A percentile compares a stretch with the other conserved stretches of the same genome.
Conservation (phyloP, 2,329 filamentous ascomycete genomes). For the Aureobasidium lini region DNA sequence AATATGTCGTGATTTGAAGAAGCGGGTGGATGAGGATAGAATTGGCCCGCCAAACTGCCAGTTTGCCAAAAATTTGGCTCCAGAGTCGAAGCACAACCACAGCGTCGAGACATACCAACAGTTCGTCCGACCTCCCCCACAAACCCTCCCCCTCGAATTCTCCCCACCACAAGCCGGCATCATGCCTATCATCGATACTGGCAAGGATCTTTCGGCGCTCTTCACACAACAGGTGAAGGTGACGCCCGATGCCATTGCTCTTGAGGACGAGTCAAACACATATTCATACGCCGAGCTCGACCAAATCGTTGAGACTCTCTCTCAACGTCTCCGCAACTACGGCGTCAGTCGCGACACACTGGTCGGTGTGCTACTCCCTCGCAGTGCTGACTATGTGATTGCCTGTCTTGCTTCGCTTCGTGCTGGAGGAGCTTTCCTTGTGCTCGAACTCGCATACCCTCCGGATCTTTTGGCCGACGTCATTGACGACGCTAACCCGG, state of each 20-base stretch:
- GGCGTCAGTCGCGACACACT: conserved; percentile 66
- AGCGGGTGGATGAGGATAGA: conserved; percentile 6
- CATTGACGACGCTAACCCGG: conserved; percentile 65
- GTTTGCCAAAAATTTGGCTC: conserved; percentile 11
- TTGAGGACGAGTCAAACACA: conserved; percentile 60
- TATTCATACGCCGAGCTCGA: conserved; percentile 71
- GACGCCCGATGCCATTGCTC: conserved; percentile 61
- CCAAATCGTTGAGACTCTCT: conserved; percentile 56
- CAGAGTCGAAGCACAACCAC: neutral
- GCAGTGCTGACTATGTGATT: conserved; percentile 72
- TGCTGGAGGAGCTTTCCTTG: conserved; percentile 71
- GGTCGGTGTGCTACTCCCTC: conserved; percentile 67
- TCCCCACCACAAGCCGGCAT: conserved; percentile 17
- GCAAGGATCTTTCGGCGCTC: conserved; percentile 64
- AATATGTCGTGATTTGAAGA: conserved; percentile 6
- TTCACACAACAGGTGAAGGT: conserved; percentile 61
- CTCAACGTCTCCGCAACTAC: conserved; percentile 55
- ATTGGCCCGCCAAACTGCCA: conserved; percentile 9
- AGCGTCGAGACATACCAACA: conserved; percentile 9
- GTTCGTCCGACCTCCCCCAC: conserved; percentile 6
- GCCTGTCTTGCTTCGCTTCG: conserved; percentile 70
- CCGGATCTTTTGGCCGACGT: conserved; percentile 67
- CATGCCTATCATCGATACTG: conserved; percentile 63
- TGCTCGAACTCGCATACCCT: conserved; percentile 73
- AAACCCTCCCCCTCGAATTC: neutral